Percentiles rank a stretch among this genome's conserved stretches.
Evolutionary conservation across 495 filamentous ascomycete genomes (phyloP).

Genomic region (Penicillium antarcticum): DNA sequence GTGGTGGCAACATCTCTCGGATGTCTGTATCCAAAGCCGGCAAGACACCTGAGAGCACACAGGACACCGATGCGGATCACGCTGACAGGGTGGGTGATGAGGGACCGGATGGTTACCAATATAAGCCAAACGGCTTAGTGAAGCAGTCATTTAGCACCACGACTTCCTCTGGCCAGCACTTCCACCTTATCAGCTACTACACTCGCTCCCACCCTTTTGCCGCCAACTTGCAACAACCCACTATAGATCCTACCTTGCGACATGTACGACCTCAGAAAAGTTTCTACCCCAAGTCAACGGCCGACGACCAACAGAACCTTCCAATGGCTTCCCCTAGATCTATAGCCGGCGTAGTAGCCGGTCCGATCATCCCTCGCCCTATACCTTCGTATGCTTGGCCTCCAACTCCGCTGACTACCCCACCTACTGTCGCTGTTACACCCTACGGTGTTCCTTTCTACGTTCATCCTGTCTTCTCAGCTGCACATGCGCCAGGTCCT

Average conservation of each 20-base stretch:
- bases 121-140: conserved; percentile 96
- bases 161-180: conserved; percentile 80
- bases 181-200: conserved; percentile 97
- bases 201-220: conserved; percentile 68
- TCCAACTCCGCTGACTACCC: conserved; percentile 53
- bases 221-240: conserved; percentile 70
- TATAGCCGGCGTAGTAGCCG: conserved; percentile 51
- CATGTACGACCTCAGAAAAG: conserved; percentile 83
- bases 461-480: conserved; percentile 31
- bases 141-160: conserved; percentile 99
- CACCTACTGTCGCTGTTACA: conserved; percentile 31
- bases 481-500: conserved; percentile 9
- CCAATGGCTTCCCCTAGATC: conserved; percentile 61
- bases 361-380: conserved; percentile 48
- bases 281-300: conserved; percentile 94
- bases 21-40: conserved; percentile 54
- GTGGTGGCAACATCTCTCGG: conserved; percentile 60
- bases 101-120: conserved; percentile 92
- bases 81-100: conserved; percentile 71
- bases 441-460: conserved; percentile 33
- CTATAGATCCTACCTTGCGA: conserved; percentile 73
- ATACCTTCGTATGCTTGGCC: conserved; percentile 58
- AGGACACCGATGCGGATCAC: conserved; percentile 73
- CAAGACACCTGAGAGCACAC: conserved; percentile 72
- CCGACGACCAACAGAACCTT: conserved; percentile 74